Conservation (phyloP, 169 alveolate species). For the Hepatocystis sp. region DNA sequence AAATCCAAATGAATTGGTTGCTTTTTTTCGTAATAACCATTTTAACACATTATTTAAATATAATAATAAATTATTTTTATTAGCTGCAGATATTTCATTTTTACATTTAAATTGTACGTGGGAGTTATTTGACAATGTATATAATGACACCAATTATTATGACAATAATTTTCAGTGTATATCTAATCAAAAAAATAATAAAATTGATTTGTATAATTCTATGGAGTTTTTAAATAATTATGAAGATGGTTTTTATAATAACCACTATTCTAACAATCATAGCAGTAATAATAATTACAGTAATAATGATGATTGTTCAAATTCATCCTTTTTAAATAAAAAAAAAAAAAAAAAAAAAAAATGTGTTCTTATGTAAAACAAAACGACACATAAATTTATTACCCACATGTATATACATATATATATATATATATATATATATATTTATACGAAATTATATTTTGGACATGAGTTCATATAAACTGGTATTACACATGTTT, state of each 20-base stretch:
- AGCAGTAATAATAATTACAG: too few species aligned
- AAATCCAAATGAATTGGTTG: slow-evolving; percentile 68
- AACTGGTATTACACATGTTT: too few species aligned
- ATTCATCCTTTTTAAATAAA: slow-evolving; percentile 7
- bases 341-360: slow-evolving; percentile 76
- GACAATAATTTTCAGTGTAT: slow-evolving; percentile 60
- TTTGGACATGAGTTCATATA: neutral
- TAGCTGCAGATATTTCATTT: slow-evolving; percentile 67
- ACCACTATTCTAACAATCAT: too few species aligned
- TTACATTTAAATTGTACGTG: slow-evolving; percentile 75
- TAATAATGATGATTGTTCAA: neutral
- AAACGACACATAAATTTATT: neutral
- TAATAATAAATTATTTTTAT: slow-evolving; percentile 57
- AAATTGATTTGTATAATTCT: slow-evolving; percentile 18
- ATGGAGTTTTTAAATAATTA: slow-evolving; percentile 10
- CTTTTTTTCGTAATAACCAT: slow-evolving; percentile 73
- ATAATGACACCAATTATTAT: slow-evolving; percentile 65
- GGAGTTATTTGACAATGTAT: slow-evolving; percentile 76
- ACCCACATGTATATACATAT: slow-evolving; percentile 3
- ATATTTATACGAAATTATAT: neutral
- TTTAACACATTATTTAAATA: slow-evolving; percentile 74
- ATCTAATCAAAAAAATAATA: slow-evolving; percentile 21
- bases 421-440: neutral
- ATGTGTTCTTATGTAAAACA: slow-evolving; percentile 48
- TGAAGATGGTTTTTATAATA: slow-evolving; percentile 24